Percentiles rank a stretch among this genome's conserved stretches.
These are phyloP conservation scores for Eremothecium cymbalariae DNA, from an alignment of 1,139 yeast species.

Conservation along the genomic window DNA sequence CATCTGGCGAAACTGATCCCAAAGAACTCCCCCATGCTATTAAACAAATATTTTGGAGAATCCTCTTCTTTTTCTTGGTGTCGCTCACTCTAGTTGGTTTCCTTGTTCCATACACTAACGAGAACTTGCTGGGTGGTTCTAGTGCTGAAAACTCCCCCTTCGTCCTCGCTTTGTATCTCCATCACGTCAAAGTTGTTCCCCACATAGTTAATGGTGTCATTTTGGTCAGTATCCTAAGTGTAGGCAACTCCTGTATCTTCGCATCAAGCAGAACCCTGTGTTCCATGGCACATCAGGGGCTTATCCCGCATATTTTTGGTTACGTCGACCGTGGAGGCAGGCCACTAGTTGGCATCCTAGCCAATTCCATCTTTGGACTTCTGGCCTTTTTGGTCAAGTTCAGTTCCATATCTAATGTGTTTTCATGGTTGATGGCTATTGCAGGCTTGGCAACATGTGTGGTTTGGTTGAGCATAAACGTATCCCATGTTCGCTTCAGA, in stretches of 20 bases:
- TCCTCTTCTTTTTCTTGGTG: constrained; percentile 53
- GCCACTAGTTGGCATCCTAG: constrained; percentile 51
- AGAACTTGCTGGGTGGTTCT: constrained; percentile 42
- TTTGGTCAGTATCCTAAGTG: constrained; percentile 58
- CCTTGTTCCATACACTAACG: constrained; percentile 56
- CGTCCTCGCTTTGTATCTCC: constrained; percentile 53
- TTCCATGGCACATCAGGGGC: constrained; percentile 72
- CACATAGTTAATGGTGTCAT: constrained; percentile 68
- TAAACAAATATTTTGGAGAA: constrained; percentile 69
- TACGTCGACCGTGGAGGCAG: constrained; percentile 54
- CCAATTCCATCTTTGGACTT: constrained; percentile 69
- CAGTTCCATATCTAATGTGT: constrained; percentile 49
- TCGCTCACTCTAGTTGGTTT: constrained; percentile 55
- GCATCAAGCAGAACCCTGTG: constrained; percentile 78
- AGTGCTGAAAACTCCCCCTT: constrained; percentile 62
- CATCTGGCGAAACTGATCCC: constrained; percentile 79
- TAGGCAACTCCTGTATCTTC: constrained; percentile 67
- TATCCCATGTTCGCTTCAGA: constrained; percentile 74
- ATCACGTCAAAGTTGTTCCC: constrained; percentile 53
- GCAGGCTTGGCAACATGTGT: constrained; percentile 77
- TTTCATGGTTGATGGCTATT: constrained; percentile 73
- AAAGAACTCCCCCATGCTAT: constrained; percentile 58
- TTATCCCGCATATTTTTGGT: constrained; percentile 66
- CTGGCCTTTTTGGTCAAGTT: constrained; percentile 70
- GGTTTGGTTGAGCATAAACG: constrained; percentile 73